phyloP scores from a whole-genome alignment of 2,329 filamentous ascomycete species.

The Mycogone perniciosa region DNA sequence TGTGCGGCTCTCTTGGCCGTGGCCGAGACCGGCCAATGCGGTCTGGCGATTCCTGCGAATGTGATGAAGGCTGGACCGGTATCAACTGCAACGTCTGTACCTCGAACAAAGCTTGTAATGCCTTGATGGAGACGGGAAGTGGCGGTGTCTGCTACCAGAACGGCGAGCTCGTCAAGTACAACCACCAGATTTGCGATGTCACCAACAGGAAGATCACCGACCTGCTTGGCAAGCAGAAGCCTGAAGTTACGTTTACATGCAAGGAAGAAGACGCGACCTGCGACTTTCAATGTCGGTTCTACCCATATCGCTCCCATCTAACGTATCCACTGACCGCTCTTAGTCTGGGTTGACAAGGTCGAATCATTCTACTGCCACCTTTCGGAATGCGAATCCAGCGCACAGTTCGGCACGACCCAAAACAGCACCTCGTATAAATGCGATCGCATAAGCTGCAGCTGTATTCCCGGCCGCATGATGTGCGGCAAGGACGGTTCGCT shows the following conservation, averaged over 20 bases:
- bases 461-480: conserved; percentile 85
- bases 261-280: conserved; percentile 68
- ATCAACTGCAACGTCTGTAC: conserved; percentile 98
- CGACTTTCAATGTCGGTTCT: conserved; percentile 80
- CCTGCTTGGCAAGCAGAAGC: conserved; percentile 74
- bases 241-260: conserved; percentile 93
- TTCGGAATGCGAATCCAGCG: conserved; percentile 68
- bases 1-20: conserved; percentile 82
- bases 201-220: conserved; percentile 92
- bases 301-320: neutral
- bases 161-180: conserved; percentile 84
- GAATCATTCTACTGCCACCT: conserved; percentile 97
- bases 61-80: conserved; percentile 88
- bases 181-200: conserved; percentile 96
- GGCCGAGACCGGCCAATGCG: conserved; percentile 74
- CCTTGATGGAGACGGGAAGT: conserved; percentile 74
- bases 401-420: conserved; percentile 59
- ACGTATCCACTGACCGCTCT: conserved; percentile 9
- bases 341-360: conserved; percentile 87
- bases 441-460: conserved; percentile 76
- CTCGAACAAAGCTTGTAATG: conserved; percentile 74
- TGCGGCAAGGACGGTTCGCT: conserved; percentile 89
- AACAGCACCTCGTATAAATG: conserved; percentile 86
- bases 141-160: conserved; percentile 89
- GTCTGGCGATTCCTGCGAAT: conserved; percentile 66